phyloP scores from a whole-genome alignment of 2,329 filamentous ascomycete species.

The Botrytis galanthina region DNA sequence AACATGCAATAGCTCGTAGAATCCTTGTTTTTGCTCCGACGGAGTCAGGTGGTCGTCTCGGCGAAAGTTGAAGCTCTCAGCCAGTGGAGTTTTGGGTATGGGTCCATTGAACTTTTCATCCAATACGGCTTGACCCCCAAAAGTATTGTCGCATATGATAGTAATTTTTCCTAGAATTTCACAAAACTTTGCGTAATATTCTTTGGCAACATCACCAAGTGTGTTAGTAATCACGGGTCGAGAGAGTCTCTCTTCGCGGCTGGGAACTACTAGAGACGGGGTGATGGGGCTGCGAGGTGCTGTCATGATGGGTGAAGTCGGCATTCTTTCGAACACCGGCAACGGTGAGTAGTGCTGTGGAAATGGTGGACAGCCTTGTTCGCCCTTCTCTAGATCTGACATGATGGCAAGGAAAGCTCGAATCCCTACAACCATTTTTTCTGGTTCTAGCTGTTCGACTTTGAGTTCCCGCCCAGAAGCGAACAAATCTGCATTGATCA shows the following conservation, averaged over 20 bases:
- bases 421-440: constrained; percentile 96
- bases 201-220: constrained; percentile 73
- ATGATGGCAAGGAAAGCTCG: constrained; percentile 91
- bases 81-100: constrained; percentile 89
- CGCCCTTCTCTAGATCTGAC: constrained; percentile 83
- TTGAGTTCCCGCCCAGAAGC: constrained; percentile 59
- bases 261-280: constrained; percentile 31
- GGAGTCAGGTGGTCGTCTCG: constrained; percentile 72
- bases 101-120: constrained; percentile 91
- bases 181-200: constrained; percentile 88
- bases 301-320: constrained; percentile 51
- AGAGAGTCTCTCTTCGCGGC: constrained; percentile 64
- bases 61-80: constrained; percentile 91
- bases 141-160: constrained; percentile 93
- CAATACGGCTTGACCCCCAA: constrained; percentile 90
- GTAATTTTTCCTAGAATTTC: constrained; percentile 95
- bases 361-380: constrained; percentile 76
- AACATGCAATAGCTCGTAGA: constrained; percentile 93
- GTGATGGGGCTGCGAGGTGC: constrained; percentile 35
- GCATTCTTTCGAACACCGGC: constrained; percentile 45
- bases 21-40: constrained; percentile 84
- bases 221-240: constrained; percentile 58
- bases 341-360: constrained; percentile 61
- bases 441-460: constrained; percentile 88
- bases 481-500: constrained; percentile 92